Evolutionary conservation across 345 rosid species (phyloP), one percentile per base, ranked within the genome.

Genomic region (Dipteronia sinensis): DNA sequence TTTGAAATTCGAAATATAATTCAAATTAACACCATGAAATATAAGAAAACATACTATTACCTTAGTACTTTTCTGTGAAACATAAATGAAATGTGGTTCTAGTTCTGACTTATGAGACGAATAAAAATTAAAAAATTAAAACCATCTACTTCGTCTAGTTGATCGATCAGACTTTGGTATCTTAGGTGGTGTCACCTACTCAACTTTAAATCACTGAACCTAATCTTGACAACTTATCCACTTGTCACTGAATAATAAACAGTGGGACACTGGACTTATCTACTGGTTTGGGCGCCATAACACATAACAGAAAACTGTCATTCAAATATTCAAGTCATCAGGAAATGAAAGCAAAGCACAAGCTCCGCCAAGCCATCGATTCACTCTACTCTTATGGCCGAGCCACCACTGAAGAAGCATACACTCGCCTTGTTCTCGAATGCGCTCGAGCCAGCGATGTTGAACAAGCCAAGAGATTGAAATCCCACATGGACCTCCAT

Each of bases 401-500:
- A 42, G 46, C 46, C 46, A 79, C 87, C 2, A 58, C 81, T 38
- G 85, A 78, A 16, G 86, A 82, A 58, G 77, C 78, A 53, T 88
- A 88, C 82, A 84, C 89, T 25, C 83, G 79, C 80, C 90, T 90
- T 12, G 83, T 82, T 4, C 84, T 87, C 20, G 83, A 83, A 22
- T 90, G 90, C 80, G 71, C 88, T 68, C 83, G 83, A 46, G 84
- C 81, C 73, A 81, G 80, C 58, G 89, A 88, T 70, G 84, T 83
- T 19, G 85, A 72, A 31, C 88, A 86, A 71, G 92, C 90, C 69
- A 85, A 68, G 80, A 78, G 86, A 44, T 62, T 88, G 70, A 82
- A 90, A 34, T 64, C 89, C 61, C 90, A 87, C 80, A 87, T 88
- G 94, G 90, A 88, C 13, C 66, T 74, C 62, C 81, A 83, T 70